Conservation (phyloP, 805 yeast genomes). For the Spathaspora arborariae region DNA sequence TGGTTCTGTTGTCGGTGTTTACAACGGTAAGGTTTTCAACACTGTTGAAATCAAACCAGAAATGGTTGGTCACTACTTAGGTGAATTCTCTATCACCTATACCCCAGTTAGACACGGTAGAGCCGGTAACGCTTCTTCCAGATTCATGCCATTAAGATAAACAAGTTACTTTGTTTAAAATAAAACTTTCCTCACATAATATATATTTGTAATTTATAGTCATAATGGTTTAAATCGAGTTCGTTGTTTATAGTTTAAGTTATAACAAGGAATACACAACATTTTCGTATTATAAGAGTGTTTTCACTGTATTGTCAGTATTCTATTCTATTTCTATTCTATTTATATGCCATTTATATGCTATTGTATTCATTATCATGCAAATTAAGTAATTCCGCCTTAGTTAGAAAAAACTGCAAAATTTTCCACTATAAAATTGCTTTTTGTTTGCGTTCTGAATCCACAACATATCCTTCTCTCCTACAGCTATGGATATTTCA, state of each 20-base stretch:
- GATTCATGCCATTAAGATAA: conserved; percentile 68
- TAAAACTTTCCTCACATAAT: conserved; percentile 1
- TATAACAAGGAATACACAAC: conserved; percentile 1
- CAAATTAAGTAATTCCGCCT: background rate
- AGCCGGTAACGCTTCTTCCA: conserved; percentile 80
- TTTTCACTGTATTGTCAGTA: too few relatives aligned
- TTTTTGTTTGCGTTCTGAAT: background rate
- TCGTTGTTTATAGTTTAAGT: background rate
- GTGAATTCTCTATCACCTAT: conserved; percentile 99
- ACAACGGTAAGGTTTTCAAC: conserved; percentile 99
- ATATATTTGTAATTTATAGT: conserved; percentile 7
- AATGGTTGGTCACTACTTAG: conserved; percentile 99
- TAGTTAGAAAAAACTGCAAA: background rate
- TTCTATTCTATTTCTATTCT: background rate
- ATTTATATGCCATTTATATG: background rate
- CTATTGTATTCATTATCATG: too few relatives aligned
- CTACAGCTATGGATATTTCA: conserved; percentile 2
- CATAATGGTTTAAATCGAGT: conserved; percentile 2
- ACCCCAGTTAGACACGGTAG: conserved; percentile 99
- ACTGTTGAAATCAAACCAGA: conserved; percentile 98
- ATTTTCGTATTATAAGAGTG: background rate
- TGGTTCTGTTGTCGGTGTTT: conserved; percentile 97
- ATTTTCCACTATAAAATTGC: background rate
- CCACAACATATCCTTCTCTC: background rate
- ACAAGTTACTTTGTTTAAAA: conserved; percentile 6